These are phyloP conservation scores for Vitis hybrid DNA, from an alignment of 177 flowering plant genomes.

Conservation along the genomic window DNA sequence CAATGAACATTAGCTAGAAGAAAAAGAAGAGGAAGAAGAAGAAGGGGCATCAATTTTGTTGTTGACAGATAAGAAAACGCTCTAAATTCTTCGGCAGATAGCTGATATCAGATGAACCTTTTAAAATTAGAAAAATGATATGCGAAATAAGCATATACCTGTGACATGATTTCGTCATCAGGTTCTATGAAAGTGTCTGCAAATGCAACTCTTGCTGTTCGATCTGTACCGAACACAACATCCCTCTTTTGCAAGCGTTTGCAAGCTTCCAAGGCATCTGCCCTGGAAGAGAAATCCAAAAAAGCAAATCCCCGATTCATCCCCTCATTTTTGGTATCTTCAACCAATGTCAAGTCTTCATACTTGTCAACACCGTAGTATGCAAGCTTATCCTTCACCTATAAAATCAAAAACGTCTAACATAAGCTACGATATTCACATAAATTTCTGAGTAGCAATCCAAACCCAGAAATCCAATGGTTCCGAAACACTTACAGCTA, in stretches of 20 bases:
- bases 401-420: slow-evolving; percentile 5
- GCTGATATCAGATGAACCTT: not conserved
- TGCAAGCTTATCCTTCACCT: slow-evolving; percentile 35
- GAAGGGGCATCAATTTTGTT: too few relatives aligned
- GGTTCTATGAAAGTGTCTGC: slow-evolving; percentile 42
- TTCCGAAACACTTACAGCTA: slow-evolving; percentile 16
- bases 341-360: slow-evolving; percentile 39
- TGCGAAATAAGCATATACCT: slow-evolving; percentile 17
- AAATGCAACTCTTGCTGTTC: slow-evolving; percentile 42
- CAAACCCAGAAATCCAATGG: not conserved
- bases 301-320: slow-evolving; percentile 45
- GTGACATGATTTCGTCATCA: slow-evolving; percentile 42
- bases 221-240: slow-evolving; percentile 34
- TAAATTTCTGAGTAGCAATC: not conserved
- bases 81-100: too few relatives aligned
- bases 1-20: too few relatives aligned
- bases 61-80: too few relatives aligned
- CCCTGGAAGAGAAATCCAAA: slow-evolving; percentile 32
- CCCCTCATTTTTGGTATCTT: slow-evolving; percentile 34
- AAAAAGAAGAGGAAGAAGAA: too few relatives aligned
- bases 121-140: not conserved
- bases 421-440: not conserved
- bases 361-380: slow-evolving; percentile 27
- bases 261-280: slow-evolving; percentile 41
- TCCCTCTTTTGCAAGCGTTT: slow-evolving; percentile 36